Evolutionary conservation across 352 stramenopile genomes (phyloP), one percentile per base, ranked within the genome.

Genomic region (Globisporangium abappressorium): DNA sequence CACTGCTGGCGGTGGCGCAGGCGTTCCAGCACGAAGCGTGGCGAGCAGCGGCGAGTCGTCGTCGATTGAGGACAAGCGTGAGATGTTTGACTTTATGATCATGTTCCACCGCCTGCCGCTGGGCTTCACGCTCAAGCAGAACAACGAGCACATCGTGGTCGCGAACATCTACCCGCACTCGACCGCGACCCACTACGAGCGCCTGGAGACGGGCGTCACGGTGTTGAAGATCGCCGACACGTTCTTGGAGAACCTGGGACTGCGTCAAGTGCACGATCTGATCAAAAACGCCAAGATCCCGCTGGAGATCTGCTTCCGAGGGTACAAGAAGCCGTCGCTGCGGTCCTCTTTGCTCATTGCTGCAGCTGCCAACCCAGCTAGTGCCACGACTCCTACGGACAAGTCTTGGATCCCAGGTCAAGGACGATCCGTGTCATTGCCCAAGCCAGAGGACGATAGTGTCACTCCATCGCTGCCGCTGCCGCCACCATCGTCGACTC

Each of bases 101-200:
- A 65, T 93, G 43, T 96, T 96, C 67, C 87, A 96, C 73, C 88
- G 85, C 36, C 80, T 95, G 15, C 89, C 89, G 49, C 77, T 96
- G 22, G 89, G 89, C 8, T 95, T 96, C 64, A 94, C 87, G 5
- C 84, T 96, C 74, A 92, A 92, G 68, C 82, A 91, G 54, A 82
- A 86, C 18, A 79, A 83, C 68, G 83, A 92, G 69, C 78, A 69
- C 33, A 93, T 82, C 1, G 86, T 93, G 46, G 87, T 96, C 5
- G 87, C 85, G 20, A 93, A 85, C n/a, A 92, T 94, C 66, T 93
- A 93, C 58, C 85, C 88, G 1, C 87, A 90, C 58, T 93, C 85
- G 58, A 80, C 78, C 2, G 84, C 81, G 12, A 92, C 85, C 12
- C 84, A 91, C 68, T 96, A 95, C 70, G 73, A 76, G 8, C 82